Evolutionary conservation across 108 stramenopile species (phyloP).

Genomic region (Nitzschia sp.): DNA sequence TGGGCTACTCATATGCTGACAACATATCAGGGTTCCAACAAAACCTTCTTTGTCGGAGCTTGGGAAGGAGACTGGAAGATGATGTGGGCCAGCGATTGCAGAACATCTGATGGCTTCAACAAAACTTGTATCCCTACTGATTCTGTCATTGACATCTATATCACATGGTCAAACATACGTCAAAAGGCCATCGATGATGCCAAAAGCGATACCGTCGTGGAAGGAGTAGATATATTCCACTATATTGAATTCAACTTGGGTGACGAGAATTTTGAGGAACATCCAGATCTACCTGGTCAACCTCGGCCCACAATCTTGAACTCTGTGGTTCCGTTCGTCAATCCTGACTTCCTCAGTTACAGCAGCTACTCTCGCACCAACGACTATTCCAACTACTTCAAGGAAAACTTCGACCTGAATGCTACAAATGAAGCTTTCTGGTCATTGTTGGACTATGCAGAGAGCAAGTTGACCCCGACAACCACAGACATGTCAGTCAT

Average conservation of each 20-base stretch:
- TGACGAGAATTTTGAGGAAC: constrained; percentile 5
- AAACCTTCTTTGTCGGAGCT: constrained; percentile 13
- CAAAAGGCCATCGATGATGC: constrained; percentile 9
- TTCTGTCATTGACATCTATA: not conserved
- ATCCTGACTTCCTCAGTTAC: constrained; percentile 13
- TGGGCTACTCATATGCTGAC: constrained; percentile 10
- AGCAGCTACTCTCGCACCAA: constrained; percentile 17
- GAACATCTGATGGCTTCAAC: not conserved
- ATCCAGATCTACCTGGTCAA: not conserved
- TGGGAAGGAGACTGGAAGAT: constrained; percentile 18
- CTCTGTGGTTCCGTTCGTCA: constrained; percentile 10
- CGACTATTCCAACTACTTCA: not conserved
- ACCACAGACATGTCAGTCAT: not conserved
- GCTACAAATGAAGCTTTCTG: constrained; percentile 2
- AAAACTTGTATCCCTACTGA: not conserved
- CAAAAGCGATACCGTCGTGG: not conserved
- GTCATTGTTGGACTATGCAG: constrained; percentile 6
- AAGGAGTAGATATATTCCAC: constrained; percentile 7
- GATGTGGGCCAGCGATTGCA: constrained; percentile 9
- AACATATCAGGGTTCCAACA: constrained; percentile 1
- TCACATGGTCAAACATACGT: not conserved
- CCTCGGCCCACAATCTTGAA: constrained; percentile 10
- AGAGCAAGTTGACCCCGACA: constrained; percentile 1
- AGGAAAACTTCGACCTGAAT: not conserved
- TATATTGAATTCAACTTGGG: constrained; percentile 20